Conservation (phyloP, 164 flowering plant species). For the Sedum album region DNA sequence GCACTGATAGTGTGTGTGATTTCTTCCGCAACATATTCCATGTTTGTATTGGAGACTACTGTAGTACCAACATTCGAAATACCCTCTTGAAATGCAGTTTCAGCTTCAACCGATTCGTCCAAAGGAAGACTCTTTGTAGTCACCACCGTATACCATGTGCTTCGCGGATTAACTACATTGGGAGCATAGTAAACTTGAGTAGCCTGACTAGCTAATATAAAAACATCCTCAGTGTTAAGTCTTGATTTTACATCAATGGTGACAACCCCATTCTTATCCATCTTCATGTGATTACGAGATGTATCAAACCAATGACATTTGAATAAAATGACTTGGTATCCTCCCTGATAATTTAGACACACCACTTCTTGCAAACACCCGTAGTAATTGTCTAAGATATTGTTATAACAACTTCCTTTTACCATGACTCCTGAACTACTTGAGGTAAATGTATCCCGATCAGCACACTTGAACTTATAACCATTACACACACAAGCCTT, state of each 20-base stretch:
- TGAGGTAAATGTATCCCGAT: not conserved
- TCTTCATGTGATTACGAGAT: not conserved
- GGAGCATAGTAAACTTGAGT: slow-evolving; percentile 1
- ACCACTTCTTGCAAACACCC: not conserved
- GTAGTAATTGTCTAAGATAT: not conserved
- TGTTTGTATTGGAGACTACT: too few relatives aligned
- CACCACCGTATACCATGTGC: not conserved
- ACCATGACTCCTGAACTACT: not conserved
- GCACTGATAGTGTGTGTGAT: too few relatives aligned
- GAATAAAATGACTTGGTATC: not conserved
- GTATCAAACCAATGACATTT: not conserved
- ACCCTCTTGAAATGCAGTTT: too few relatives aligned
- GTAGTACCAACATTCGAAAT: too few relatives aligned
- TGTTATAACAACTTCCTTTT: not conserved
- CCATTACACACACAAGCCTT: not conserved
- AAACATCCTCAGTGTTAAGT: not conserved
- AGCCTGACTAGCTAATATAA: not conserved
- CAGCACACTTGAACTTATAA: not conserved
- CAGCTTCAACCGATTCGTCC: too few relatives aligned
- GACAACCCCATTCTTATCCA: not conserved
- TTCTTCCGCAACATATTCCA: too few relatives aligned
- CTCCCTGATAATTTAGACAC: not conserved
- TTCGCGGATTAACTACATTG: not conserved
- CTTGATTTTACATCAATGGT: not conserved
- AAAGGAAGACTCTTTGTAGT: not conserved